Evolutionary conservation across 2,329 filamentous ascomycete genomes (phyloP).

Genomic region (Westerdykella sp.): DNA sequence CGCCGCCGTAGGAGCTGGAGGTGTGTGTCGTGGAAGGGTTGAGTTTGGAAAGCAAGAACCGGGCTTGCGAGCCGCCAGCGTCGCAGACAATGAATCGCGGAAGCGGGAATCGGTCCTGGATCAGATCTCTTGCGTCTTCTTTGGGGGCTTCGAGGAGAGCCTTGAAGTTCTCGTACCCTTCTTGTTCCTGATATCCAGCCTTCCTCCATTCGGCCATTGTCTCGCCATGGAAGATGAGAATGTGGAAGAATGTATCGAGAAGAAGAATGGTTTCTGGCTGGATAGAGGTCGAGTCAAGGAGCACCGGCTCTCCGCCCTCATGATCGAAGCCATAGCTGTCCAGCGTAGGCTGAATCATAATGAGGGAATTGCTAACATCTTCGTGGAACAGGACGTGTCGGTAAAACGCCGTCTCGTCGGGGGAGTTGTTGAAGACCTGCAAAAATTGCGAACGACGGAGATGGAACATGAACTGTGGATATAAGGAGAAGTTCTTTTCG

Average conservation of each 20-base stretch:
- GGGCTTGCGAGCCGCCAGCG: conserved; percentile 93
- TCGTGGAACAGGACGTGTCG: conserved; percentile 95
- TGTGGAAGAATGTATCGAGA: conserved; percentile 98
- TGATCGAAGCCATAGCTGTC: conserved; percentile 97
- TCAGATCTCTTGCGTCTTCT: conserved; percentile 95
- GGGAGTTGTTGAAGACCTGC: conserved; percentile 99
- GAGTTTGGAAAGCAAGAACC: conserved; percentile 93
- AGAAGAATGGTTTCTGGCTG: conserved; percentile 89
- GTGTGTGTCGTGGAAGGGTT: conserved; percentile 98
- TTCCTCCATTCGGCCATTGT: conserved; percentile 98
- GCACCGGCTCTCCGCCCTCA: conserved; percentile 84
- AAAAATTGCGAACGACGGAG: conserved; percentile 93
- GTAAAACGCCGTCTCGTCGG: conserved; percentile 98
- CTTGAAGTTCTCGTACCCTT: conserved; percentile 96
- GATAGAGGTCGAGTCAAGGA: conserved; percentile 93
- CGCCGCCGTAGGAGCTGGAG: conserved; percentile 82
- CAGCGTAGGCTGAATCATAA: conserved; percentile 98
- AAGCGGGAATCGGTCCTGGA: conserved; percentile 95
- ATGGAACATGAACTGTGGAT: conserved; percentile 99
- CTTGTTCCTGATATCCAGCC: conserved; percentile 94
- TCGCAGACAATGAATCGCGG: conserved; percentile 98
- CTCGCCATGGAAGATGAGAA: conserved; percentile 97
- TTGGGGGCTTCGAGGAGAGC: conserved; percentile 84
- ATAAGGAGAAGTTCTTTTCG: conserved; percentile 98
- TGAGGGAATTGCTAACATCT: conserved; percentile 89